Evolutionary conservation across 129 eudicot species (phyloP), one percentile per base, ranked within the genome.

Genomic region (Silybum marianum): DNA sequence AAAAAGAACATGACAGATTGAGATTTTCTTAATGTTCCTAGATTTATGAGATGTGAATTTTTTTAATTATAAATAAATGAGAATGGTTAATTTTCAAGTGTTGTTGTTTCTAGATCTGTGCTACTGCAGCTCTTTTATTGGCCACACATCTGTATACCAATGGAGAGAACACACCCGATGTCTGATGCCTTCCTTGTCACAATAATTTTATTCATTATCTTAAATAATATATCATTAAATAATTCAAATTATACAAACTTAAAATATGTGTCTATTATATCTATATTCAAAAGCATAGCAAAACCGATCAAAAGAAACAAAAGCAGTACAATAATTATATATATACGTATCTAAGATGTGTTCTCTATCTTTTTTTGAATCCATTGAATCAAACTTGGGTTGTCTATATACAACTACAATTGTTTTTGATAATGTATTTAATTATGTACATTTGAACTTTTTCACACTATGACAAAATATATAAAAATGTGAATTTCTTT

Each of bases 131-230:
- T 58, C 23, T 58, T 22, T 58, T 58, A 58, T n/a, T 58, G 66
- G 66, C 66, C 66, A 58, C 66, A 58, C 66, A 58, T 58, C 66
- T 58, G 66, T 58, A 58, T 58, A 58, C 66, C 66, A 58, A 18
- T 58, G 23, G 66, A 58, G 24, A 58, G 24, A 58, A 58, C 66
- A 58, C 66, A 58, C 66, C 66, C 23, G 66, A 58, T 58, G 66
- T 58, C 66, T 6, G 66, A 58, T 58, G 66, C n/a, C 23, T 14
- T 1, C 60, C 60, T 48, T 48, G 60, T 58, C 66, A 58, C 66
- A 58, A 58, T 58, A 4, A 58, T 58, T 58, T 54, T 18, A 1
- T 16, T 54, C 2, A 6, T 16, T 54, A 54, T 54, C 16, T 51
- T 18, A 14, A 51, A 18, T 51, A 46, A 12, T 46, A 46, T 46